Conservation (phyloP, 768 basidiomycete genomes). For the Lentinus tigrinus region DNA sequence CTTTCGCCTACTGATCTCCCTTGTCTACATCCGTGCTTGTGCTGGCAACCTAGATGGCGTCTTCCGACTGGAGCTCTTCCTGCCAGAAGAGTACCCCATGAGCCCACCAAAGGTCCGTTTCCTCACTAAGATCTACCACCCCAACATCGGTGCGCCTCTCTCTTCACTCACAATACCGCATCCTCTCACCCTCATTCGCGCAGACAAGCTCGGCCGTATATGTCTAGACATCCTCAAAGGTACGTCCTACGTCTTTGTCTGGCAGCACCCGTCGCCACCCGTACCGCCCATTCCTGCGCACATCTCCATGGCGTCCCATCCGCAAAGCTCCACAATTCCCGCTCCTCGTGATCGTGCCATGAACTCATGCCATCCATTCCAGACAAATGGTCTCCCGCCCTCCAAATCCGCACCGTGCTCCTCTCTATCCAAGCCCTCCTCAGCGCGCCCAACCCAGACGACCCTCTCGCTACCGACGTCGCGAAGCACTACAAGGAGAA, state of each 20-base stretch:
- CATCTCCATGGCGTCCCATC: neutral
- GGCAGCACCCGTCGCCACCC: neutral
- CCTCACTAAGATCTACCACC: conserved; percentile 97
- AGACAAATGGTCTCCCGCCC: conserved; percentile 99
- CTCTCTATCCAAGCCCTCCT: conserved; percentile 96
- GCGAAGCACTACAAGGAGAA: conserved; percentile 99
- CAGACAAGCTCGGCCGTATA: conserved; percentile 98
- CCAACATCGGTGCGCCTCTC: conserved; percentile 86
- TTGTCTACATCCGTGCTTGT: neutral
- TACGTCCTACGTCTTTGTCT: conserved; percentile 30
- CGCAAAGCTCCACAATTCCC: neutral
- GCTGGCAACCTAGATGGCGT: conserved; percentile 62
- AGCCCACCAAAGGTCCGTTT: conserved; percentile 97
- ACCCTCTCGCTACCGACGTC: conserved; percentile 90
- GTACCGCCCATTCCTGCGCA: neutral
- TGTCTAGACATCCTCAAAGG: conserved; percentile 98
- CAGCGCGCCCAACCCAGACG: conserved; percentile 94
- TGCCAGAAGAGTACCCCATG: conserved; percentile 99
- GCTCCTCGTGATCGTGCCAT: neutral
- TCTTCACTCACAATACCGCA: neutral
- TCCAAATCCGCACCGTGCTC: conserved; percentile 97
- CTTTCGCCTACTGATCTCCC: neutral
- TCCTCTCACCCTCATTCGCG: neutral
- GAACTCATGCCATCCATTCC: neutral
- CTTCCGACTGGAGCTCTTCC: conserved; percentile 95